phyloP scores from a whole-genome alignment of 768 basidiomycete species.

The Macrolepiota fuliginosa region DNA sequence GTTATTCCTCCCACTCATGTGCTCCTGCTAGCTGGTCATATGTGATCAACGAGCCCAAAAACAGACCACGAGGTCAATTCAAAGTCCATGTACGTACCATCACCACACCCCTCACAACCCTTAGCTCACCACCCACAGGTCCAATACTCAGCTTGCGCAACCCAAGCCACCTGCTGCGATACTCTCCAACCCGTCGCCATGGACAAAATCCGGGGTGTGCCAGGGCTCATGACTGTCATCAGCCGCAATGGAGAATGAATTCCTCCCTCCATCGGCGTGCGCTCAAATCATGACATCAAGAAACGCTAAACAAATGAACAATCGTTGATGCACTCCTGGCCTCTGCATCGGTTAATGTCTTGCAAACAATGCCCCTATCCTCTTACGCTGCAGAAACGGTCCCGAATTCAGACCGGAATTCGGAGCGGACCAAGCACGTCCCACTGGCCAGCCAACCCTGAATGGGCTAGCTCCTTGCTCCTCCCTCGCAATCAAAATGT shows the following conservation, averaged over 20 bases:
- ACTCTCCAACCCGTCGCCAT: conserved; percentile 62
- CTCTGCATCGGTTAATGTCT: no score
- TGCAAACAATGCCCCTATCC: background rate
- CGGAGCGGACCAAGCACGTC: background rate
- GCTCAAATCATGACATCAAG: background rate
- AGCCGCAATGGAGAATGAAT: conserved; percentile 33
- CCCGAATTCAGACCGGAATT: background rate
- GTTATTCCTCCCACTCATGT: background rate
- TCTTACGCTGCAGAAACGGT: background rate
- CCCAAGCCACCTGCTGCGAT: conserved; percentile 49
- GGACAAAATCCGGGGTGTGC: conserved; percentile 55
- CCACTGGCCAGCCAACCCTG: background rate
- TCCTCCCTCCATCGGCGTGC: background rate
- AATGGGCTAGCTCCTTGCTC: background rate
- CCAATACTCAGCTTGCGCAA: conserved; percentile 58
- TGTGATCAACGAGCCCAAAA: conserved; percentile 54
- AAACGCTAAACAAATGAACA: background rate
- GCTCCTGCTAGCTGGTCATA: conserved; percentile 63
- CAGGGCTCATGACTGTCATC: conserved; percentile 75
- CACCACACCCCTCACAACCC: conserved; percentile 1
- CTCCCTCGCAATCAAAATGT: background rate
- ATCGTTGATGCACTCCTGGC: background rate
- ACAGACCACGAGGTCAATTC: conserved; percentile 46
- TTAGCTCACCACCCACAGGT: conserved; percentile 38
- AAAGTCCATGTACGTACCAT: conserved; percentile 54